Evolutionary conservation across 495 filamentous ascomycete genomes (phyloP), one percentile per base, ranked within the genome.

Genomic region (Delitschia confertaspora): DNA sequence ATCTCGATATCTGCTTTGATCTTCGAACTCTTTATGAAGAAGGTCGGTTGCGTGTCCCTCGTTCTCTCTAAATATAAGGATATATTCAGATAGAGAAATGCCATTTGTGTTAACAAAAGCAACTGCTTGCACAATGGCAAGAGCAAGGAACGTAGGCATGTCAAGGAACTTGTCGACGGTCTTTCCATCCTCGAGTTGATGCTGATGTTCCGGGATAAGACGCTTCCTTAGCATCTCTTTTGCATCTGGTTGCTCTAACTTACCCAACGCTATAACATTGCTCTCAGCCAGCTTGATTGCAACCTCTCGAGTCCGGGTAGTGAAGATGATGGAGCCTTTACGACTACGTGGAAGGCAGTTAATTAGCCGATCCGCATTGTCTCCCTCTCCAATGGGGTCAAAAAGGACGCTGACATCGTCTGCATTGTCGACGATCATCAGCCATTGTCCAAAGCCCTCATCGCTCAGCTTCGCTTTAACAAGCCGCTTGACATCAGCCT

Each of bases 21-120:
- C 69, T 5, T 62, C 57, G 33, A 75, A 79, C 4, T 75, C 72
- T 53, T 63, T 49, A 36, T 66, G 70, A 8, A 77, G 47, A 4
- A 76, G 49, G n/a, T 59, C 54, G 7, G 67, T 56, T 2, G 48
- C 48, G 14, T 65, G 59, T 22, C 65, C 38, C 14, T 72, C 65
- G 6, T 64, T 63, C 0, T 65, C 61, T 17, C 60, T 49, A 0
- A 73, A 47, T 1, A 75, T 63, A 0, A 29, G 3, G 6, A 75
- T 40, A 33, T 79, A 79, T 16, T 58, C 39, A 1, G 31, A 5
- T 4, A 74, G 9, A 0, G 54, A 33, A 3, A 64, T 56, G 6
- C 47, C 25, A 14, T 68, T 73, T 4, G 53, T 45, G 22, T 72
- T 73, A 4, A 73, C 45, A 29, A 66, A 72, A 1, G 66, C 63